Percentiles rank a stretch among this genome's conserved stretches.
These are phyloP conservation scores for Heteromeles arbutifolia DNA, from an alignment of 306 rosid species.

Conservation along the genomic window DNA sequence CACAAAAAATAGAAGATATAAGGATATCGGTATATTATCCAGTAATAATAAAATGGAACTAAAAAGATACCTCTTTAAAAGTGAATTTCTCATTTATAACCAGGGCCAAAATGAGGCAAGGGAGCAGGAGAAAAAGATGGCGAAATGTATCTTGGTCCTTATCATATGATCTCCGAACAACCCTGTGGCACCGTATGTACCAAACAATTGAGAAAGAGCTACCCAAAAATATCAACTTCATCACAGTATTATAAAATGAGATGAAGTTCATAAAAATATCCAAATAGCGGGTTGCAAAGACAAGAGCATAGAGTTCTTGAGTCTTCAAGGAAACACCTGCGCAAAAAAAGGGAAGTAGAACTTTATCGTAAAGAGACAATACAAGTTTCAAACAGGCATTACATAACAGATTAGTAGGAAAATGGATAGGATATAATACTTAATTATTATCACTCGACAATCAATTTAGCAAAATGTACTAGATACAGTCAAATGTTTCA, in stretches of 20 bases:
- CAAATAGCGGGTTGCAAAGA: conserved; percentile 72
- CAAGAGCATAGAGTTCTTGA: conserved; percentile 84
- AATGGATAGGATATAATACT: neutral
- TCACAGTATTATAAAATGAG: conserved; percentile 63
- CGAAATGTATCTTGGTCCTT: conserved; percentile 88
- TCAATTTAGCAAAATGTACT: neutral
- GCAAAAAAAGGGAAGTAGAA: conserved; percentile 7
- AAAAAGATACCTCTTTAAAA: conserved; percentile 53
- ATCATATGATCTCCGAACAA: conserved; percentile 81
- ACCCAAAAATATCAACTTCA: conserved; percentile 85
- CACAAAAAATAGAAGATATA: neutral
- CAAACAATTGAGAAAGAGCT: conserved; percentile 89
- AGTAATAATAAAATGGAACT: neutral
- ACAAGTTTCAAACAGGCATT: neutral
- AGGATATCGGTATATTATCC: neutral
- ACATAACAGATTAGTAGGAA: neutral
- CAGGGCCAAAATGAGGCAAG: conserved; percentile 69
- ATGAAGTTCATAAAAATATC: conserved; percentile 55
- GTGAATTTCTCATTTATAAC: conserved; percentile 70
- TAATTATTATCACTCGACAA: neutral
- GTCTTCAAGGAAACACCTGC: conserved; percentile 87
- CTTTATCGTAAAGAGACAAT: conserved; percentile 2
- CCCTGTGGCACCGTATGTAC: conserved; percentile 76
- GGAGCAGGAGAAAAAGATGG: conserved; percentile 53
- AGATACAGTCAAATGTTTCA: neutral